A percentile compares a stretch with the other conserved stretches of the same genome.
Conservation (phyloP, 208 protist genomes). For the Paratrypanosoma confusum region DNA sequence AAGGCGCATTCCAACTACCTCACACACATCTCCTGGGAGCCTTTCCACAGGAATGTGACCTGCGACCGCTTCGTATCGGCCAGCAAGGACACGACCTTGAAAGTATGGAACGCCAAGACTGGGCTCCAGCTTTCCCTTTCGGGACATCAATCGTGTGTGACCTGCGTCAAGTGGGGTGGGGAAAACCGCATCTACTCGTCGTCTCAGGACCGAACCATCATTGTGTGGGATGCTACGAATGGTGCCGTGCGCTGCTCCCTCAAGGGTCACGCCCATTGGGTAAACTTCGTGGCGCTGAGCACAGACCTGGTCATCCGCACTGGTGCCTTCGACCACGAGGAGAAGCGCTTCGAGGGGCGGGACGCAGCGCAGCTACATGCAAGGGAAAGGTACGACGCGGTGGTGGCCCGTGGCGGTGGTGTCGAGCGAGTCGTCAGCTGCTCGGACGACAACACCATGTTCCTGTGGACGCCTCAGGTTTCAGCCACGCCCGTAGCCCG, state of each 20-base stretch:
- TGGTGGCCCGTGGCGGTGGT: slow-evolving; percentile 49
- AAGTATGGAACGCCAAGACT: slow-evolving; percentile 69
- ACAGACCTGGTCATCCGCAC: slow-evolving; percentile 95
- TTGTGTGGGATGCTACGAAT: slow-evolving; percentile 88
- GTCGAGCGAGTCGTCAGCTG: slow-evolving; percentile 90
- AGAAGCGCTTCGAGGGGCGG: slow-evolving; percentile 33
- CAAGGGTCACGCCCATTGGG: slow-evolving; percentile 98
- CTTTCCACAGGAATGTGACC: slow-evolving; percentile 79
- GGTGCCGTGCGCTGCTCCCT: slow-evolving; percentile 70
- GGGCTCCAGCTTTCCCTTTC: slow-evolving; percentile 80
- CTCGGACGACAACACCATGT: slow-evolving; percentile 97
- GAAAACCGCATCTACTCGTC: slow-evolving; percentile 91
- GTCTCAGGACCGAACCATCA: slow-evolving; percentile 95
- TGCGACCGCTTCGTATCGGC: slow-evolving; percentile 85
- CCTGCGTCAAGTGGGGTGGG: slow-evolving; percentile 95
- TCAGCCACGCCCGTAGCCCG: slow-evolving; percentile 77
- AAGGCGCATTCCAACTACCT: slow-evolving; percentile 94
- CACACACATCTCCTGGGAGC: slow-evolving; percentile 94
- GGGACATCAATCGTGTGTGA: slow-evolving; percentile 94
- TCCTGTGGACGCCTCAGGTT: slow-evolving; percentile 91
- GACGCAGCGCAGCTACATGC: slow-evolving; percentile 55
- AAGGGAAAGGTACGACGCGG: slow-evolving; percentile 66
- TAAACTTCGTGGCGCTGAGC: slow-evolving; percentile 97
- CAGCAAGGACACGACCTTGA: slow-evolving; percentile 90
- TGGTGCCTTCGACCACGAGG: slow-evolving; percentile 93